Base-by-base conservation (phyloP, 2,329 filamentous ascomycete species). In the Plenodomus lindquistii region DNA sequence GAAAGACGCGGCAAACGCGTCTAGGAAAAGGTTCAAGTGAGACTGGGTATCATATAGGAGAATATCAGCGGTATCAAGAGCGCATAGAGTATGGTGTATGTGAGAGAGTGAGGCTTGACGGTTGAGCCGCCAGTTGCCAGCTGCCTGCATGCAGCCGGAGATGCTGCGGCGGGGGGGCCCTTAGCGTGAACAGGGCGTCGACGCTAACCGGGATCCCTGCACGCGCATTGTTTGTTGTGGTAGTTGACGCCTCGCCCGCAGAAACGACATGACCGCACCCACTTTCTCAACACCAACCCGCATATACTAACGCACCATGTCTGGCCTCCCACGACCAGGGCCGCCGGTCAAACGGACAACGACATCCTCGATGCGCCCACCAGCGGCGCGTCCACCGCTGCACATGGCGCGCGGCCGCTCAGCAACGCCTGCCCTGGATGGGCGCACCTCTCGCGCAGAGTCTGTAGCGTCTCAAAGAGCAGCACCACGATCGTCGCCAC, bases 371-470 rank as follows among this genome's bases (percentile, higher is more conserved):
- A 81, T 83, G 69, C 77, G 81, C 54, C 81, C 79, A 29, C 80
- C 83, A 19, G 65, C 76, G 13, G 79, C 81, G 65, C 76, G 81
- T 55, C 79, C 79, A 36, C 62, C 63, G 13, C 56, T 60, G 29
- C 78, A 81, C 22, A 63, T 76, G 31, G 70, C 73, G 16, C 77
- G 80, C 58, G 77, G 83, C 31, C 77, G 79, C 43, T 79, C 80
- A 37, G 73, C 72, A 29, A 77, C 77, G 50, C 76, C 76, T 44
- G 67, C 72, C 40, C 65, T 71, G 16, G 73, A 72, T 62, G 77
- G 81, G 53, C 73, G 86, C 21, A 75, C 80, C 11, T 93, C 92
- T 4, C 89, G 91, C 4, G 83, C 88, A 50, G 84, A 85, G 38
- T 89, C 88, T 7, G 69, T 89, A 18, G 79, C 81, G 43, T 87